Evolutionary conservation across 495 filamentous ascomycete genomes (phyloP).

Genomic region (Penicillium atrosanguineum): DNA sequence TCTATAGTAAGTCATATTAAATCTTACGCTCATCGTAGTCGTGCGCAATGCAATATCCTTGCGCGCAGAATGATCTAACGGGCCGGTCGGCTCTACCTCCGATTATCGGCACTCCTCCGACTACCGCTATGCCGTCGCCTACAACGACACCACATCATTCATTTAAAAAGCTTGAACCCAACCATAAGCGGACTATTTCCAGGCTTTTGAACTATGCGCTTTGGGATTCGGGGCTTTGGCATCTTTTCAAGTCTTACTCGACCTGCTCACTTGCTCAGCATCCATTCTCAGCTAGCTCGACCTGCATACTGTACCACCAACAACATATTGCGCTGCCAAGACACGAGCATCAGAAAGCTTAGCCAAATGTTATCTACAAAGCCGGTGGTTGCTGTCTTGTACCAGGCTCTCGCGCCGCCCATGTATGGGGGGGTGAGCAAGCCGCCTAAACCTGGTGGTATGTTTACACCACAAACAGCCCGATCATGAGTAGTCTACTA

Average conservation of each 20-base stretch:
- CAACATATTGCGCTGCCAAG: not conserved
- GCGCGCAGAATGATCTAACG: not conserved
- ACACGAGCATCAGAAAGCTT: not conserved
- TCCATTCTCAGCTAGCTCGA: constrained; percentile 5
- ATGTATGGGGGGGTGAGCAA: constrained; percentile 27
- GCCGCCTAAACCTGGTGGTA: constrained; percentile 32
- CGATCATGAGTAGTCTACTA: not conserved
- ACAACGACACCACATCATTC: not conserved
- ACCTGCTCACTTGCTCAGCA: not conserved
- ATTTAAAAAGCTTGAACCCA: not conserved
- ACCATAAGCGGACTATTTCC: not conserved
- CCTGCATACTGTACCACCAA: not conserved
- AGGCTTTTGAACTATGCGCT: not conserved
- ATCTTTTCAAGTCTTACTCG: not conserved
- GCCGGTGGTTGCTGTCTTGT: constrained; percentile 27
- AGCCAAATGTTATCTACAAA: constrained; percentile 3
- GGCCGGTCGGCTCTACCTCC: constrained; percentile 7
- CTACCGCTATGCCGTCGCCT: not conserved
- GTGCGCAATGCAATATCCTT: not conserved
- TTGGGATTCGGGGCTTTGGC: not conserved
- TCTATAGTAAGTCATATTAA: not conserved
- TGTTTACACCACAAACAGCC: not conserved
- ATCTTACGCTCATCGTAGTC: not conserved
- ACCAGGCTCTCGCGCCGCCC: constrained; percentile 29
- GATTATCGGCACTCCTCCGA: constrained; percentile 14